A percentile compares a stretch with the other conserved stretches of the same genome.
phyloP scores from a whole-genome alignment of 2,329 filamentous ascomycete species.

The Alternaria sp. region DNA sequence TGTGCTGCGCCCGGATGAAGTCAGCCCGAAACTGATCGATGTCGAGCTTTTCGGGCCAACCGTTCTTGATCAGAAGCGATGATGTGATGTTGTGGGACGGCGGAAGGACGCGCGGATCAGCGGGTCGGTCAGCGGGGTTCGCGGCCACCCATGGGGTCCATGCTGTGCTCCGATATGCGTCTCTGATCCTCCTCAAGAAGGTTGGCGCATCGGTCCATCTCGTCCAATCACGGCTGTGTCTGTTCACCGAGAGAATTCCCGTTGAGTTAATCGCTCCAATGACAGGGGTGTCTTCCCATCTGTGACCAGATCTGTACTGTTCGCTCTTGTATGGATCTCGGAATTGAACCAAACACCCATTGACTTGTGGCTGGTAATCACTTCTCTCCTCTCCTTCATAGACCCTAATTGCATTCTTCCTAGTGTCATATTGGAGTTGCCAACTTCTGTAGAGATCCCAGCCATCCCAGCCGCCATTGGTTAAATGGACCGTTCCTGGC shows the following conservation, averaged over 20 bases:
- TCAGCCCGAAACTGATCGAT: conserved; percentile 17
- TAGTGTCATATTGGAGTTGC: conserved; percentile 19
- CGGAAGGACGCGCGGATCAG: conserved; percentile 7
- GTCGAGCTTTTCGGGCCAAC: conserved; percentile 15
- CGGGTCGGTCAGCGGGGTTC: conserved; percentile 2
- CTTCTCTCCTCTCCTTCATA: conserved; percentile 12
- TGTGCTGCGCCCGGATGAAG: conserved; percentile 17
- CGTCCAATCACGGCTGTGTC: background rate
- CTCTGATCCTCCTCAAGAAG: conserved; percentile 12
- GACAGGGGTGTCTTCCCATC: background rate
- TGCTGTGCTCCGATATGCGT: conserved; percentile 9
- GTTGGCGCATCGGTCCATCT: conserved; percentile 13
- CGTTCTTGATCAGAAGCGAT: conserved; percentile 9
- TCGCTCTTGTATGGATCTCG: background rate
- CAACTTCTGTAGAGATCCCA: conserved; percentile 18
- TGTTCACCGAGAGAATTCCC: background rate
- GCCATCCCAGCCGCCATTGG: conserved; percentile 16
- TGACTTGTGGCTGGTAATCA: background rate
- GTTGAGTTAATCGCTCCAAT: background rate
- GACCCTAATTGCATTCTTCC: conserved; percentile 14
- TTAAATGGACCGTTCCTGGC: conserved; percentile 10
- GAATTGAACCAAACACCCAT: background rate
- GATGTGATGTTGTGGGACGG: background rate
- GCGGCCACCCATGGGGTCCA: conserved; percentile 25
- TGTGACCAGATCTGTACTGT: background rate